Evolutionary conservation across 2,329 filamentous ascomycete genomes (phyloP), one percentile per base, ranked within the genome.

Genomic region (Xenoacremonium recifei): DNA sequence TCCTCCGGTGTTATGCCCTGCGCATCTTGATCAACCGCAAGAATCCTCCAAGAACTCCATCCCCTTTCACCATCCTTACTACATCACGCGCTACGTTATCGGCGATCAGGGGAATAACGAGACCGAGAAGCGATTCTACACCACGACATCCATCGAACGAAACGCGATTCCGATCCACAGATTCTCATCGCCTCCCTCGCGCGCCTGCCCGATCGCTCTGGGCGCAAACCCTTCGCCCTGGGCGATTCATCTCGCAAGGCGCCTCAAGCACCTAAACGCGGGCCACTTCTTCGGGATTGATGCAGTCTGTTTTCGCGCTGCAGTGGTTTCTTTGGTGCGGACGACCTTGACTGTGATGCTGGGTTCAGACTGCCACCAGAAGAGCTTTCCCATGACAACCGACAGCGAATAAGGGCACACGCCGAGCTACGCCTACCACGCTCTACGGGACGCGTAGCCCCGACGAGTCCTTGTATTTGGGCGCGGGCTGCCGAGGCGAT

Each of bases 321-420:
- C 34, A 31, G 34, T 31, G 42, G 38, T 36, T 45, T 41, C 45
- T 50, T 55, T 37, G 48, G 50, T 50, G 47, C 44, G 47, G 51
- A 45, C 47, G 49, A 53, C 40, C 36, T 43, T 30, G 35, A 47
- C 40, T 47, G 50, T 50, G 47, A 53, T 49, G 56, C 50, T 45
- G 50, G 41, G 27, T 44, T 41, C 45, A 42, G 38, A 23, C 44
- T 38, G 38, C 37, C 42, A 40, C 35, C 50, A 48, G 42, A 44
- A 36, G 32, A 5, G 16, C 36, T 39, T 36, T 21, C 47, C 41
- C 52, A 58, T 56, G 54, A 34, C 7, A 20, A 18, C 9, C 32
- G 32, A 37, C 35, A 40, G 33, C 51, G 20, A 34, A 45, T 54
- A 47, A 41, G 13, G 38, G 29, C n/a, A 47, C 21, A 44, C 40